Base-by-base conservation (phyloP, 805 yeast species). In the Starmera dryadoides region DNA sequence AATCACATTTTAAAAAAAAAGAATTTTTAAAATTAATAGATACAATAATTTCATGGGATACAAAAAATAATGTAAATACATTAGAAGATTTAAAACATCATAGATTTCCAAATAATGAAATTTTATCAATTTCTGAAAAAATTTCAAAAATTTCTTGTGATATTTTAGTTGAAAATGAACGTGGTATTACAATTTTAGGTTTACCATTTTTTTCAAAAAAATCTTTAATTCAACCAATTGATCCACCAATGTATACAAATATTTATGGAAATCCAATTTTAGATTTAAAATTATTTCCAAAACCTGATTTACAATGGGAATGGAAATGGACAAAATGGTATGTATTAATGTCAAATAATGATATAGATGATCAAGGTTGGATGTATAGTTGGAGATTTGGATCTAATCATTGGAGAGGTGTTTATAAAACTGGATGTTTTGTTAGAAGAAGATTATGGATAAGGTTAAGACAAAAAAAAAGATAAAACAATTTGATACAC, bases 361-460 rank as follows among this genome's bases (percentile, higher is more conserved):
- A 83, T 51, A 82, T 77, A 17, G 95, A 85, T 56, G 89, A 83
- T 49, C 84, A 81, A 51, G 95, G 95, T n/a, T 85, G 95, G 95
- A 55, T 70, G 25, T 86, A 85, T 52, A 68, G 83, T 41, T 63
- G 73, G 59, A 47, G 68, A 19, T 73, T 79, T 43, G 56, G 62
- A 9, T 60, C 73, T 17, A 49, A 47, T 20, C 53, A 57, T 34
- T 85, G 95, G 95, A 75, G 77, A 48, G 86, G 85, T 3, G 75
- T 72, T 50, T 66, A 69, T 35, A 65, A 67, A 45, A 62, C 73
- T 43, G 81, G 83, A 2, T 72, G 79, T 42, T 72, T 76, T 54
- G 85, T 81, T 2, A 59, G 95, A 39, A 68, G 84, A 47, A 59
- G 94, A 22, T 55, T 77, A 3, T 85, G 93, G 91, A 63, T 72